Evolutionary conservation across 805 yeast genomes (phyloP).

Genomic region (Hanseniaspora mollemarum): DNA sequence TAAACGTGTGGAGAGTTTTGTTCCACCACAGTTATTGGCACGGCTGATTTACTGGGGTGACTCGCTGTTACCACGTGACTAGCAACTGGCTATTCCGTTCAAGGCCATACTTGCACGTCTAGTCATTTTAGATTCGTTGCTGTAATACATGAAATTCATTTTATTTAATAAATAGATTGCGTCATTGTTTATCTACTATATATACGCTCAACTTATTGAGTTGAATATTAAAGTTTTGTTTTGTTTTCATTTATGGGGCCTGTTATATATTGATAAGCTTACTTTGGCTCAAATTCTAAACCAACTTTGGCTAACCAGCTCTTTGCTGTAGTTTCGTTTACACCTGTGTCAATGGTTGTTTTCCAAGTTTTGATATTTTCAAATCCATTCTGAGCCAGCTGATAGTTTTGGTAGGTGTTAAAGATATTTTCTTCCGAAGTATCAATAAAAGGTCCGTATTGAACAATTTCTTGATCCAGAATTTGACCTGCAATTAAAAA

Average conservation of each 20-base stretch:
- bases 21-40: not conserved
- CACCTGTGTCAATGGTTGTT: conserved; percentile 32
- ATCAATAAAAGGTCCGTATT: conserved; percentile 87
- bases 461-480: conserved; percentile 64
- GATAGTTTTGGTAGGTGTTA: conserved; percentile 63
- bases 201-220: too few relatives aligned
- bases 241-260: too few relatives aligned
- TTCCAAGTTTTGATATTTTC: conserved; percentile 55
- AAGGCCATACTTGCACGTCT: too few relatives aligned
- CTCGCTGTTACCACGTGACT: too few relatives aligned
- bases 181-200: too few relatives aligned
- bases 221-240: too few relatives aligned
- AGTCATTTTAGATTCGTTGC: too few relatives aligned
- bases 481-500: conserved; percentile 67
- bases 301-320: conserved; percentile 15
- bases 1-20: not conserved
- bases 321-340: conserved; percentile 25
- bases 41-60: too few relatives aligned
- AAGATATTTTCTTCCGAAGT: conserved; percentile 53
- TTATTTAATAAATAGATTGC: too few relatives aligned
- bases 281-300: not conserved
- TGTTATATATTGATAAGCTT: too few relatives aligned
- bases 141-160: too few relatives aligned
- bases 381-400: conserved; percentile 55
- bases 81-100: too few relatives aligned